These are phyloP conservation scores for Kodamaea sagamina DNA, from an alignment of 805 yeast genomes.

Conservation along the genomic window DNA sequence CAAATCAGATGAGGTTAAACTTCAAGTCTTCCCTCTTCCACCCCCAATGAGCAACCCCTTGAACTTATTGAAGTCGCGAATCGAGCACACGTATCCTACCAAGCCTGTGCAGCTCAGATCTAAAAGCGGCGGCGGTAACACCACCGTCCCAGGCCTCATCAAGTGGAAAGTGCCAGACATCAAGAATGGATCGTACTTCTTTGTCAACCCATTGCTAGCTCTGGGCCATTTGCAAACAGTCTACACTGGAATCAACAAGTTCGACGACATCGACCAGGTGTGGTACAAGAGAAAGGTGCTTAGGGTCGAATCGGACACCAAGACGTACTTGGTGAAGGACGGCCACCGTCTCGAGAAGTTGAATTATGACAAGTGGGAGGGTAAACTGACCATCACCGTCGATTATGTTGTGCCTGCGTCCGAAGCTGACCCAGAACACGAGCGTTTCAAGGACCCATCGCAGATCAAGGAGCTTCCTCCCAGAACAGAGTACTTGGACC, in stretches of 20 bases:
- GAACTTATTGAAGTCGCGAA: slow-evolving; percentile 23
- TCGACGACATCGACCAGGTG: slow-evolving; percentile 42
- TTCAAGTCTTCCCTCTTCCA: not conserved
- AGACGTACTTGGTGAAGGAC: slow-evolving; percentile 27
- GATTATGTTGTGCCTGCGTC: slow-evolving; percentile 45
- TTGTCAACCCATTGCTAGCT: slow-evolving; percentile 47
- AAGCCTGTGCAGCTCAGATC: slow-evolving; percentile 25
- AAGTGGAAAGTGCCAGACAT: slow-evolving; percentile 34
- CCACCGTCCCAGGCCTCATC: slow-evolving; percentile 36
- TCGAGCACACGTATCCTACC: slow-evolving; percentile 26
- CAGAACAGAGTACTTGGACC: slow-evolving; percentile 61
- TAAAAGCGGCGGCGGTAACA: slow-evolving; percentile 7
- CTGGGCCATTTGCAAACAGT: slow-evolving; percentile 54
- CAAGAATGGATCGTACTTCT: slow-evolving; percentile 36
- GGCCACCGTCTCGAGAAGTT: slow-evolving; percentile 20
- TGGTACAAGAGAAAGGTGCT: slow-evolving; percentile 48
- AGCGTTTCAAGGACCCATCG: slow-evolving; percentile 43
- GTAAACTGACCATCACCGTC: slow-evolving; percentile 48
- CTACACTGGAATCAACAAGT: slow-evolving; percentile 47
- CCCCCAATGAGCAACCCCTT: not conserved
- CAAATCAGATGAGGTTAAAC: not conserved
- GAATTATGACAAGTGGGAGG: slow-evolving; percentile 43
- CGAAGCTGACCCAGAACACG: slow-evolving; percentile 22
- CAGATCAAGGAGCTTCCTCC: slow-evolving; percentile 63
- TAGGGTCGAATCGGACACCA: slow-evolving; percentile 21